These are phyloP conservation scores for Pterulicium gracile DNA, from an alignment of 1,284 basidiomycete genomes.

Conservation along the genomic window DNA sequence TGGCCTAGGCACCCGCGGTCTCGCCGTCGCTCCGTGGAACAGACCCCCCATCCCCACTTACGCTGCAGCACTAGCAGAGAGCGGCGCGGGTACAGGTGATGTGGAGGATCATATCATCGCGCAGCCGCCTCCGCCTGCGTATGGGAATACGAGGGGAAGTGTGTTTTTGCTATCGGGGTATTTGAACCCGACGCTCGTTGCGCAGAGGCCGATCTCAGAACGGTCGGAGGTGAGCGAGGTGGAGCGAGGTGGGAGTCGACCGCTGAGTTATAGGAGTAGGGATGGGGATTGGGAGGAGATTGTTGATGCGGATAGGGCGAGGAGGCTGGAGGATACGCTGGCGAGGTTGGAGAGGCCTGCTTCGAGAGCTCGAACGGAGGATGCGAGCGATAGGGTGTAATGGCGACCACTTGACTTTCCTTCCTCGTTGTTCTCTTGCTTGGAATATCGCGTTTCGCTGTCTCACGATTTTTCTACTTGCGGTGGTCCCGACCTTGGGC, in stretches of 20 bases:
- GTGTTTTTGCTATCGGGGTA: slow-evolving; percentile 47
- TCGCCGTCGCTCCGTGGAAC: slow-evolving; percentile 58
- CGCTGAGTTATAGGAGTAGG: slow-evolving; percentile 40
- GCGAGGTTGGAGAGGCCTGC: slow-evolving; percentile 31
- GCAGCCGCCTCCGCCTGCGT: slow-evolving; percentile 56
- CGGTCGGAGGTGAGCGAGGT: slow-evolving; percentile 20
- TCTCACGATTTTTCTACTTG: no score
- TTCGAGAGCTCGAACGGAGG: no score
- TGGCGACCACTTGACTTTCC: no score
- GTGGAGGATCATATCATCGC: slow-evolving; percentile 62
- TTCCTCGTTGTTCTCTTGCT: no score
- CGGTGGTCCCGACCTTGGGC: no score
- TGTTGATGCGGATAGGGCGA: slow-evolving; percentile 40
- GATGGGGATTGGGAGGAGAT: slow-evolving; percentile 49
- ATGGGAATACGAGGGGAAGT: slow-evolving; percentile 61
- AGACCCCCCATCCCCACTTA: slow-evolving; percentile 60
- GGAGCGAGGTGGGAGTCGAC: slow-evolving; percentile 21
- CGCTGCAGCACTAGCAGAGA: slow-evolving; percentile 55
- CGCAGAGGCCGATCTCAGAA: slow-evolving; percentile 30
- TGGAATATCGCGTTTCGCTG: no score
- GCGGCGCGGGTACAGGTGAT: slow-evolving; percentile 60
- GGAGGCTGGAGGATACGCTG: slow-evolving; percentile 44
- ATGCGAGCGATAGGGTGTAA: no score
- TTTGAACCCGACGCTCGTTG: slow-evolving; percentile 34
- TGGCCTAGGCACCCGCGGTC: slow-evolving; percentile 13